A percentile compares a stretch with the other conserved stretches of the same genome.
phyloP scores from a whole-genome alignment of 2,329 filamentous ascomycete species.

The Verticillium klebahnii region DNA sequence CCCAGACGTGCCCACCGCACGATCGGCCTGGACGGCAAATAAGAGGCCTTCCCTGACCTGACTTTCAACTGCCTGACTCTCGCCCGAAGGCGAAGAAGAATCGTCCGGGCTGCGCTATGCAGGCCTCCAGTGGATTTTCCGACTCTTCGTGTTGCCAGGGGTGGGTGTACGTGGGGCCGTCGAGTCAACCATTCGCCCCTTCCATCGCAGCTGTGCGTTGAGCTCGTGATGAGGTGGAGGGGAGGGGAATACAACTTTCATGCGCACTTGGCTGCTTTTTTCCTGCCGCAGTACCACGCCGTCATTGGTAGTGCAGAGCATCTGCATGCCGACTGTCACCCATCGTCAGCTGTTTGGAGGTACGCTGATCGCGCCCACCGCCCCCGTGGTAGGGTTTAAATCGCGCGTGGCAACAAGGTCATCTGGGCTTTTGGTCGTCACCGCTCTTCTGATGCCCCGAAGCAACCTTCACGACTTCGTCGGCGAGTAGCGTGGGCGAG shows the following conservation, averaged over 20 bases:
- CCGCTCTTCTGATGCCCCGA: background rate
- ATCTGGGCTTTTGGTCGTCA: background rate
- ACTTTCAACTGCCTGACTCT: background rate
- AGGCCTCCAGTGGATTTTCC: background rate
- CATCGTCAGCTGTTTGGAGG: background rate
- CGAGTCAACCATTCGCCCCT: no score
- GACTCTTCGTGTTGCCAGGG: background rate
- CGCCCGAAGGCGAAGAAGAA: background rate
- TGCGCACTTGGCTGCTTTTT: background rate
- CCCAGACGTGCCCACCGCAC: background rate
- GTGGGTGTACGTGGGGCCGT: no score
- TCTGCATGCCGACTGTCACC: background rate
- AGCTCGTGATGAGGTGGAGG: background rate
- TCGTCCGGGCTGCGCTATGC: background rate
- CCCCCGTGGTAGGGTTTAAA: background rate
- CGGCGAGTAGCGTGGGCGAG: background rate
- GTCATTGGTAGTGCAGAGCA: background rate
- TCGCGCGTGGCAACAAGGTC: background rate
- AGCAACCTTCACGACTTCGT: background rate
- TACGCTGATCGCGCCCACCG: background rate
- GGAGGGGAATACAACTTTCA: background rate
- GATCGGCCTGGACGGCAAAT: background rate
- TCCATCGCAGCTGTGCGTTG: background rate
- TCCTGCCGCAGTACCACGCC: background rate
- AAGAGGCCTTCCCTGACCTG: background rate